Conservation (phyloP, 1,139 yeast species). For the Yamadazyma epiphylla region DNA sequence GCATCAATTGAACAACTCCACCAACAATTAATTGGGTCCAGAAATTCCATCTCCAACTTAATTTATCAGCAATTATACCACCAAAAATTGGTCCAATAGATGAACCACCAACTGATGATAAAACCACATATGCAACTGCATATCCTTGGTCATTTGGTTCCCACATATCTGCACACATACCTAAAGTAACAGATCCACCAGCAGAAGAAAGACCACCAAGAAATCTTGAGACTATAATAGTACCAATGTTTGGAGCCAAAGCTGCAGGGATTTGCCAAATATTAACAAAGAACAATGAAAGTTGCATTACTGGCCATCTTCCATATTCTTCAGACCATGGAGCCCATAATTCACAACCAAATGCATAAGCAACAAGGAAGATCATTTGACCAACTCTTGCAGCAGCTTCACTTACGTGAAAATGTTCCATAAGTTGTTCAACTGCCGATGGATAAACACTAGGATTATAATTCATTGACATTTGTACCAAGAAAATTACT, state of each 20-base stretch:
- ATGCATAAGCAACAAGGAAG: conserved; percentile 32
- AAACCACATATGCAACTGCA: conserved; percentile 34
- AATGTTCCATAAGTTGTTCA: conserved; percentile 22
- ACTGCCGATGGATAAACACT: conserved; percentile 29
- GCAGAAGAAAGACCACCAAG: conserved; percentile 29
- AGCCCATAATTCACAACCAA: conserved; percentile 40
- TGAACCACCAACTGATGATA: conserved; percentile 36
- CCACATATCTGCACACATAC: conserved; percentile 39
- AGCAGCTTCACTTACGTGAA: conserved; percentile 22
- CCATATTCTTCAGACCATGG: conserved; percentile 40
- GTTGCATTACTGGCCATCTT: conserved; percentile 33
- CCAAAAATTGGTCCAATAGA: conserved; percentile 36
- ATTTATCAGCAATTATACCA: conserved; percentile 24
- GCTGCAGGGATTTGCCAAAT: conserved; percentile 34
- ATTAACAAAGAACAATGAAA: conserved; percentile 28
- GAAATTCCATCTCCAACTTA: conserved; percentile 31
- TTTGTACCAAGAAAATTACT: conserved; percentile 31
- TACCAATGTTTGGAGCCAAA: conserved; percentile 29
- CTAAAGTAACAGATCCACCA: conserved; percentile 39
- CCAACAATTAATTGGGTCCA: conserved; percentile 39
- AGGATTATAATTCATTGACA: conserved; percentile 37
- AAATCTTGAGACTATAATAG: conserved; percentile 24
- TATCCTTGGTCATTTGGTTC: conserved; percentile 32
- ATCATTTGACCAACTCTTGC: conserved; percentile 31
- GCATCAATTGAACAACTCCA: conserved; percentile 23